Percentiles rank a stretch among this genome's conserved stretches.
These are phyloP conservation scores for Dactylellina parvicollis DNA, from an alignment of 2,329 filamentous ascomycete species.

Conservation along the genomic window DNA sequence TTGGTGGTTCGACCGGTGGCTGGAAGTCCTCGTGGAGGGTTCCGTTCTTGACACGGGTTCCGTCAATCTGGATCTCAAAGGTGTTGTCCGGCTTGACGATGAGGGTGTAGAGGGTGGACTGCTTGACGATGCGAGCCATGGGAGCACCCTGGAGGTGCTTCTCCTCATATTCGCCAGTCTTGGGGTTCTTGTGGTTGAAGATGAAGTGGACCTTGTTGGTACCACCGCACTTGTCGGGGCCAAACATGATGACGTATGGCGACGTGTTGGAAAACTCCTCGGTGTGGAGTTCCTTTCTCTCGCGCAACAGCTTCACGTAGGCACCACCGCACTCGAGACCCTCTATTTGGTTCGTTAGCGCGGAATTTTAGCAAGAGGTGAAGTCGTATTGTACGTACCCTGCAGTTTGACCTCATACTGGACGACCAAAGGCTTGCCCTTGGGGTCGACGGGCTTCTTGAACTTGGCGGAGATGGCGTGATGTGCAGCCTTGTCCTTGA, in stretches of 20 bases:
- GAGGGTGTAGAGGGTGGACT: constrained; percentile 92
- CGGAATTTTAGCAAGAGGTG: constrained; percentile 29
- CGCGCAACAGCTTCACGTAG: constrained; percentile 98
- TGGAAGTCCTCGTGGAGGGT: constrained; percentile 92
- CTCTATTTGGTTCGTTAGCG: constrained; percentile 67
- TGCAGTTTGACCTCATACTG: constrained; percentile 99
- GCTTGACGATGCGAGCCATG: constrained; percentile 87
- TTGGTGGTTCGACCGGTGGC: constrained; percentile 89
- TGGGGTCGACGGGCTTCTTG: constrained; percentile 94
- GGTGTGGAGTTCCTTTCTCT: constrained; percentile 95
- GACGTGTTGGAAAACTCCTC: constrained; percentile 98
- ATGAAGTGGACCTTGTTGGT: constrained; percentile 99
- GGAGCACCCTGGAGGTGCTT: constrained; percentile 92
- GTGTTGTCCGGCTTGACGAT: constrained; percentile 97
- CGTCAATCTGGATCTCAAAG: constrained; percentile 90
- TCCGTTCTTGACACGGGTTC: constrained; percentile 85
- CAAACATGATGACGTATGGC: constrained; percentile 99
- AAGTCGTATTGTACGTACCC: constrained; percentile 69
- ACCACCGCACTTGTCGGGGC: constrained; percentile 97
- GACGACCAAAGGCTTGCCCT: constrained; percentile 94
- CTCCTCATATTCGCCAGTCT: constrained; percentile 99
- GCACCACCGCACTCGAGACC: constrained; percentile 97
- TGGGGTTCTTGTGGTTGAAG: constrained; percentile 99
- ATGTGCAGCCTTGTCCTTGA: constrained; percentile 97
- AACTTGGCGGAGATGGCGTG: constrained; percentile 99